Evolutionary conservation across 306 rosid species (phyloP).

Genomic region (Lathyrus sativus): DNA sequence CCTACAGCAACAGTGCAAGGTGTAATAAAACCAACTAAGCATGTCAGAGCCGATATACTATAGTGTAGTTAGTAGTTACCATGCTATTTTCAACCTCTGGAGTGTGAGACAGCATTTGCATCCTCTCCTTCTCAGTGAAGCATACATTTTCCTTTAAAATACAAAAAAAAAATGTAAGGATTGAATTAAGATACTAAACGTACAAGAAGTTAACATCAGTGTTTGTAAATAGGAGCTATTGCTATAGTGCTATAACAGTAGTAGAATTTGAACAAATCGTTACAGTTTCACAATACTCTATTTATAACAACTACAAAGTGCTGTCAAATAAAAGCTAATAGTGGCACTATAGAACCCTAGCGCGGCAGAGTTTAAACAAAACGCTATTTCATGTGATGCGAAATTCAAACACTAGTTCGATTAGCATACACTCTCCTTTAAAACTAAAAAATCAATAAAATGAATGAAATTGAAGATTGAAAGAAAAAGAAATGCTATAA

Average conservation of each 20-base stretch:
- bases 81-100: slow-evolving; percentile 48
- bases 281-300: neutral
- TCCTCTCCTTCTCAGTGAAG: slow-evolving; percentile 46
- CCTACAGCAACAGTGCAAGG: neutral
- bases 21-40: neutral
- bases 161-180: neutral
- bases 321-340: neutral
- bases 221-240: neutral
- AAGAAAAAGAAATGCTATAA: neutral
- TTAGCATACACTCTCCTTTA: neutral
- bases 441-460: neutral
- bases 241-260: neutral
- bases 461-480: neutral
- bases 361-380: neutral
- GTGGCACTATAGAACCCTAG: neutral
- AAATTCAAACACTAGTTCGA: neutral
- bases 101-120: slow-evolving; percentile 47
- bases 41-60: neutral
- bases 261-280: neutral
- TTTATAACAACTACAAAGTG: neutral
- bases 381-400: neutral
- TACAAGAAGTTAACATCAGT: neutral
- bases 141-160: slow-evolving; percentile 55
- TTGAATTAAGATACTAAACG: neutral
- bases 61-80: slow-evolving; percentile 38